Conservation (phyloP, 495 filamentous ascomycete genomes). For the Choiromyces venosus region DNA sequence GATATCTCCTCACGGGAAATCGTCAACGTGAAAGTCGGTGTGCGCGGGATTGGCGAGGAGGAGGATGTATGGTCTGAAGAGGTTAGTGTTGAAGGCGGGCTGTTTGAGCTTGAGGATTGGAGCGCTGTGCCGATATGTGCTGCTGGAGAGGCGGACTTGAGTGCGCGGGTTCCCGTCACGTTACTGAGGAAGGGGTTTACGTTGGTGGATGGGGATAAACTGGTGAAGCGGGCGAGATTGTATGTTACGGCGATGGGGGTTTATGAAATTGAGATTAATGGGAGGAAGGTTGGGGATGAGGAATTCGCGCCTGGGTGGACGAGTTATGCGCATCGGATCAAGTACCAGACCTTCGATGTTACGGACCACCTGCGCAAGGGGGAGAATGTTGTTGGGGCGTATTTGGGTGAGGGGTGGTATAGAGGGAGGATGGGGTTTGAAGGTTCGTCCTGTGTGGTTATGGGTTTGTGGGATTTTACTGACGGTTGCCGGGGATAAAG, state of each 20-base stretch:
- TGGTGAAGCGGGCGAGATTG: conserved; percentile 41
- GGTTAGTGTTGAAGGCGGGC: background rate
- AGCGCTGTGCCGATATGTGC: background rate
- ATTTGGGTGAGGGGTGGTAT: conserved; percentile 56
- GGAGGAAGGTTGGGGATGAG: conserved; percentile 48
- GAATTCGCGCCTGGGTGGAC: conserved; percentile 53
- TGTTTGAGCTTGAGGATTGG: background rate
- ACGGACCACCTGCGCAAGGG: conserved; percentile 43
- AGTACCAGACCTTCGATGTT: conserved; percentile 54
- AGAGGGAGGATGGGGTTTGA: conserved; percentile 49
- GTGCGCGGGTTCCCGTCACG: background rate
- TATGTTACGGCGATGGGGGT: conserved; percentile 53
- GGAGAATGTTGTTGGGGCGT: conserved; percentile 48
- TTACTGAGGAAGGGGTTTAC: background rate
- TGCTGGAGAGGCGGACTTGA: background rate
- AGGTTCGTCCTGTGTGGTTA: background rate
- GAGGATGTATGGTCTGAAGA: background rate
- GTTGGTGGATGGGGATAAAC: background rate
- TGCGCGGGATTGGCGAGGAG: background rate
- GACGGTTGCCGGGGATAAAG: conserved; percentile 3
- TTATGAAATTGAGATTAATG: conserved; percentile 52
- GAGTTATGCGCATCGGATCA: conserved; percentile 49
- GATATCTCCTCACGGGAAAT: background rate
- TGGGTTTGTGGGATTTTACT: background rate
- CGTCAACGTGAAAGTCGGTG: background rate